A percentile compares a stretch with the other conserved stretches of the same genome.
Evolutionary conservation across 345 rosid species (phyloP).

Genomic region (Eucalyptus leucophloia): DNA sequence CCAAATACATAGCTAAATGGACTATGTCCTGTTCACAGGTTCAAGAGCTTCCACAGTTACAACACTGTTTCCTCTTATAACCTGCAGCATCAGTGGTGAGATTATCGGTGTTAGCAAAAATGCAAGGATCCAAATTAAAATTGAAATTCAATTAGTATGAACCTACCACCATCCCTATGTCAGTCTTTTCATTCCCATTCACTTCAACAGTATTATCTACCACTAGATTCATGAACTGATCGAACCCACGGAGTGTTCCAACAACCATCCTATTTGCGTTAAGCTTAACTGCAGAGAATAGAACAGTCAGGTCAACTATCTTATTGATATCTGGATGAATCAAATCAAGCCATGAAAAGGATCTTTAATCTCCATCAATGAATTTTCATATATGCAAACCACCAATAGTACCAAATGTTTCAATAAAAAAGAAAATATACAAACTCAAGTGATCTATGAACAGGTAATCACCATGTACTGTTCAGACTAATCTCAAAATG

Average conservation of each 20-base stretch:
- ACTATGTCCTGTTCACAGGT: slow-evolving; percentile 1
- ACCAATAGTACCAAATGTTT: neutral
- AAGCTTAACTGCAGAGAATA: slow-evolving; percentile 3
- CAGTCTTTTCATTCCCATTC: slow-evolving; percentile 10
- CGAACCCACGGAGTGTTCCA: slow-evolving; percentile 12
- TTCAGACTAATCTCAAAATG: neutral
- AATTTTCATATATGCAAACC: neutral
- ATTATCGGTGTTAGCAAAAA: neutral
- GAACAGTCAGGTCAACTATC: neutral
- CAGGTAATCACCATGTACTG: neutral
- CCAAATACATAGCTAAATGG: neutral
- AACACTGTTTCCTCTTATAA: slow-evolving; percentile 11
- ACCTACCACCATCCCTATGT: slow-evolving; percentile 14
- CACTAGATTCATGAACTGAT: slow-evolving; percentile 15
- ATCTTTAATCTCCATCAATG: neutral
- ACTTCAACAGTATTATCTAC: slow-evolving; percentile 11
- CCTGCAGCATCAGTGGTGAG: neutral
- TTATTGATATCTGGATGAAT: neutral
- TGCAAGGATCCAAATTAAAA: neutral
- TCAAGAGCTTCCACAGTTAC: slow-evolving; percentile 12
- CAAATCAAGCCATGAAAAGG: neutral
- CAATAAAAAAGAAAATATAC: neutral
- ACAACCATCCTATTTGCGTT: slow-evolving; percentile 7
- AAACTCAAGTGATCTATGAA: neutral
- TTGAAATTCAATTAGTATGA: neutral